These are phyloP conservation scores for Aspergillus bertholletiae DNA, from an alignment of 495 filamentous ascomycete species.

Conservation along the genomic window DNA sequence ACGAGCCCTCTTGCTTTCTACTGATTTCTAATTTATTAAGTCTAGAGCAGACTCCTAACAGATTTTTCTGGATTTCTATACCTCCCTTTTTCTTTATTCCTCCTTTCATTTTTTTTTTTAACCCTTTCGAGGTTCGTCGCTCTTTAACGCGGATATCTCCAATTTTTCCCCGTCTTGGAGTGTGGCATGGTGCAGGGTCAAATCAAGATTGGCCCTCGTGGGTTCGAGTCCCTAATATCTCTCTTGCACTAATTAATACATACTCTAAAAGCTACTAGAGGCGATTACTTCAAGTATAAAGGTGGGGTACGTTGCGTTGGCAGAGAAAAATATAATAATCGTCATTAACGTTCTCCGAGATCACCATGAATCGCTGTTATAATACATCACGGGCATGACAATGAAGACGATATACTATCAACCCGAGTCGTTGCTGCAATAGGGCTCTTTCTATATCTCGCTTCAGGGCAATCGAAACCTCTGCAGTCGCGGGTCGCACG, in stretches of 20 bases:
- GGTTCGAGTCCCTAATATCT: background rate
- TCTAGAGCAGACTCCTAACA: too few species aligned
- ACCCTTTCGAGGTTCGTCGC: background rate
- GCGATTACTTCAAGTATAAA: background rate
- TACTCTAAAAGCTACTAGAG: background rate
- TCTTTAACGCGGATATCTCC: background rate
- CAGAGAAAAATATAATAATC: background rate
- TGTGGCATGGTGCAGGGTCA: background rate
- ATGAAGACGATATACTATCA: background rate
- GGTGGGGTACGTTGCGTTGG: background rate
- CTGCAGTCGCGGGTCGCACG: background rate
- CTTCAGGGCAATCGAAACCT: background rate
- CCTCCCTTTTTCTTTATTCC: too few species aligned
- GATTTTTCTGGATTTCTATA: too few species aligned
- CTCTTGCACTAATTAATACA: background rate
- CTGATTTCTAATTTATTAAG: too few species aligned
- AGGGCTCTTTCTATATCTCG: background rate
- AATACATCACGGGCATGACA: background rate
- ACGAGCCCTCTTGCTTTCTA: too few species aligned
- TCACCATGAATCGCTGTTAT: background rate
- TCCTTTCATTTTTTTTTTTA: too few species aligned
- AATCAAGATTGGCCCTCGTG: background rate
- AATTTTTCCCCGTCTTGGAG: background rate
- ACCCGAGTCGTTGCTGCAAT: background rate
- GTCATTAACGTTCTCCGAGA: background rate